Base-by-base conservation (phyloP, 208 protist genomes). In the Entamoeba histolytica region DNA sequence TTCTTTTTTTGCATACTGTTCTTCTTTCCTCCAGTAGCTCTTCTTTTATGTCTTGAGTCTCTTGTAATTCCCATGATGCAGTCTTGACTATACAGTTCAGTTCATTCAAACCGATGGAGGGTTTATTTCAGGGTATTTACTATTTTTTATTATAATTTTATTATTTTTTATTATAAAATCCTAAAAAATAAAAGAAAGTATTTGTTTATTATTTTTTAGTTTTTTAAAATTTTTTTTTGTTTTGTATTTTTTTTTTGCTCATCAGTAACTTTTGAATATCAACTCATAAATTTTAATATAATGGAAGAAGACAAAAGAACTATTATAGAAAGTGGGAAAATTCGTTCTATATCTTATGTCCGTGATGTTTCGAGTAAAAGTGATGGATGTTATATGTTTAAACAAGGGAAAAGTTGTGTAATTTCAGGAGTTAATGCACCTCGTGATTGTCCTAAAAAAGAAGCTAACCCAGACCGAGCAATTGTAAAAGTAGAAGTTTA, bases 21-120 rank as follows among this genome's bases (percentile, higher is more conserved):
- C 92, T 96, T 97, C 95, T 97, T 98, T 94, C 97, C 98, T 96
- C 98, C 98, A 95, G 98, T 99, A 93, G 97, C 96, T 95, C 98
- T 97, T 96, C 98, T 97, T 97, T 99, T 99, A 96, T 99, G 98
- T 94, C 97, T 96, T 91, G 96, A 97, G 96, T 98, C 98, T 95
- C 98, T 97, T 94, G 98, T 97, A 95, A 99, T 99, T 96, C 98
- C 98, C 97, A 98, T 98, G 12, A 23, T 19, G 17, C 61, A 35
- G n/a, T 39, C 28, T 7, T 19, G n/a, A 78, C n/a, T 78, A 35
- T 35, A n/a, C 15, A 52, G 50, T 52, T 17, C 6, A 52, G 50
- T 17, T 52, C 50, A 52, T 17, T 7, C 6, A 7, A 52, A 0
- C 6, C 0, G 14, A 52, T 17, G 50, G 50, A 52, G 50, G 50